phyloP scores from a whole-genome alignment of 176 grass and related monocot genomes.

The Carex pumila region DNA sequence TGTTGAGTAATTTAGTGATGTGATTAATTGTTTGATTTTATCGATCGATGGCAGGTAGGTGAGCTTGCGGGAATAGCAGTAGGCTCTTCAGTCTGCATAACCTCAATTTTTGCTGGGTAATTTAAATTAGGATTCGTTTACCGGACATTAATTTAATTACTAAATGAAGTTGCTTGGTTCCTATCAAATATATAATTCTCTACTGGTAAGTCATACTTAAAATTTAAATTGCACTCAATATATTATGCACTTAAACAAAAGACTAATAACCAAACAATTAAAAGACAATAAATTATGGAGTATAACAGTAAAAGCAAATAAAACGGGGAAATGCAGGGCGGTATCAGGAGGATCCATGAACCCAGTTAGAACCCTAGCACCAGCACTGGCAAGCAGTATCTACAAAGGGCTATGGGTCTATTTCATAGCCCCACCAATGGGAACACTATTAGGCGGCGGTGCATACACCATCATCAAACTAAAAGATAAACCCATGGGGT shows the following conservation, averaged over 20 bases:
- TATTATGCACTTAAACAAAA: background rate
- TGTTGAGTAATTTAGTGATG: background rate
- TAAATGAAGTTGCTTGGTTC: background rate
- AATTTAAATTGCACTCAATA: background rate
- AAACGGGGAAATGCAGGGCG: slow-evolving; percentile 60
- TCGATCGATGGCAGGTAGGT: slow-evolving; percentile 51
- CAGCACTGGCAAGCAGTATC: slow-evolving; percentile 72
- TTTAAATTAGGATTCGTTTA: slow-evolving; percentile 7
- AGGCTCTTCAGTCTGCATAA: slow-evolving; percentile 96
- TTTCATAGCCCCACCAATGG: slow-evolving; percentile 66
- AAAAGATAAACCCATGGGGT: slow-evolving; percentile 15
- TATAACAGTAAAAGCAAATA: background rate
- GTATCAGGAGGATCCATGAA: slow-evolving; percentile 98
- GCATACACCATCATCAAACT: slow-evolving; percentile 68
- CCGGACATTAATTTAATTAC: background rate
- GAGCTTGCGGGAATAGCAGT: slow-evolving; percentile 94
- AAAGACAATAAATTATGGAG: background rate
- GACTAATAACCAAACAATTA: background rate
- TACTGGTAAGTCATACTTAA: slow-evolving; percentile 8
- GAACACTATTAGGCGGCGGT: slow-evolving; percentile 60
- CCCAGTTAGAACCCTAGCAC: slow-evolving; percentile 83
- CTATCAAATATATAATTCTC: background rate
- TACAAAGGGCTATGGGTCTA: slow-evolving; percentile 83
- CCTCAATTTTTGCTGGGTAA: slow-evolving; percentile 96
- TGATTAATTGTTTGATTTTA: background rate